A percentile compares a stretch with the other conserved stretches of the same genome.
Evolutionary conservation across 768 basidiomycete species (phyloP).

Genomic region (Mycena rebaudengoi): DNA sequence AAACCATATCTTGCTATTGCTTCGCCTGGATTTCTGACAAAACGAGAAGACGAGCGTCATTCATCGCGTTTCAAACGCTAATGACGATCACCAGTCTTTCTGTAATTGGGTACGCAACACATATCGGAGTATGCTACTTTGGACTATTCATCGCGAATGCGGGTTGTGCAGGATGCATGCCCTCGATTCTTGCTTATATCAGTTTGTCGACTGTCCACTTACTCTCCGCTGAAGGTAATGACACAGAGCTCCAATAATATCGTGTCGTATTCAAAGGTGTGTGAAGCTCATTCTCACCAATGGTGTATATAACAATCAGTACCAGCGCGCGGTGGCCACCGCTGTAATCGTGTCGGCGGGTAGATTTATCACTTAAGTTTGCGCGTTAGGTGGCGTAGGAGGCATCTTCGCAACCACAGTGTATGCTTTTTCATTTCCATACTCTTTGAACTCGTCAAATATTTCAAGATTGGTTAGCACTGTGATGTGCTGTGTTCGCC

Average conservation of each 20-base stretch:
- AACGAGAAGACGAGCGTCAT: slow-evolving; percentile 42
- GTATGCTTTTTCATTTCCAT: slow-evolving; percentile 30
- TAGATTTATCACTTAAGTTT: background rate
- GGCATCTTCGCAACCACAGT: slow-evolving; percentile 50
- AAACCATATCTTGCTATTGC: slow-evolving; percentile 45
- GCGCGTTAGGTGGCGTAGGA: slow-evolving; percentile 47
- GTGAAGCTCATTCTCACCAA: background rate
- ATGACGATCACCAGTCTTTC: slow-evolving; percentile 44
- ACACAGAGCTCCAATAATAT: slow-evolving; percentile 46
- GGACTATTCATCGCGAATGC: slow-evolving; percentile 46
- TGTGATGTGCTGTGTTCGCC: too few relatives aligned
- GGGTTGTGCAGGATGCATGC: slow-evolving; percentile 46
- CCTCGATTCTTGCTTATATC: slow-evolving; percentile 49
- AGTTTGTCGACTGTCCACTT: slow-evolving; percentile 21
- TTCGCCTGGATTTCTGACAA: slow-evolving; percentile 50
- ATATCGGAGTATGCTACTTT: slow-evolving; percentile 42
- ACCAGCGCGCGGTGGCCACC: slow-evolving; percentile 46
- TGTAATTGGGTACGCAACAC: slow-evolving; percentile 39
- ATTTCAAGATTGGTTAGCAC: too few relatives aligned
- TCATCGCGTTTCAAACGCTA: slow-evolving; percentile 42
- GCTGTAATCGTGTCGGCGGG: slow-evolving; percentile 37
- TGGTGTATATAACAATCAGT: background rate
- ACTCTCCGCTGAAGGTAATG: background rate
- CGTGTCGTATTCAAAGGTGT: slow-evolving; percentile 43
- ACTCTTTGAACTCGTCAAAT: too few relatives aligned